Evolutionary conservation across 2,329 filamentous ascomycete genomes (phyloP).

Genomic region (Botryotinia globosa): DNA sequence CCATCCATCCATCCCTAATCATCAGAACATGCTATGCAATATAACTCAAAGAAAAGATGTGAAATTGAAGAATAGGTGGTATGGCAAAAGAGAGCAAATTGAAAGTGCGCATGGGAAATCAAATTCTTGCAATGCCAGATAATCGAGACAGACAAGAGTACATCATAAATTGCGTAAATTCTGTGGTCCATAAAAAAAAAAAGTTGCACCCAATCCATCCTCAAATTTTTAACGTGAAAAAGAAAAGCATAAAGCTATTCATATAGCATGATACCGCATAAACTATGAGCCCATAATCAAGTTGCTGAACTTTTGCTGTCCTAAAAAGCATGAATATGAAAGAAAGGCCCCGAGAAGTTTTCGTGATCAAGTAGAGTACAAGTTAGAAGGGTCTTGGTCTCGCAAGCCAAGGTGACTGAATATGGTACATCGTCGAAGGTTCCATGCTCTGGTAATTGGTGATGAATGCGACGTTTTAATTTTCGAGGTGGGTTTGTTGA

Average conservation of each 20-base stretch:
- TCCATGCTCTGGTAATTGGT: neutral
- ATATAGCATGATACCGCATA: slow-evolving; percentile 13
- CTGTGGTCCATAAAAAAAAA: slow-evolving; percentile 18
- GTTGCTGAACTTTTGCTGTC: slow-evolving; percentile 20
- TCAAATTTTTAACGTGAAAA: slow-evolving; percentile 12
- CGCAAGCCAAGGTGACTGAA: slow-evolving; percentile 18
- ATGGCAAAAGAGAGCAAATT: slow-evolving; percentile 6
- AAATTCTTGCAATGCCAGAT: slow-evolving; percentile 14
- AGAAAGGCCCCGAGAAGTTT: slow-evolving; percentile 8
- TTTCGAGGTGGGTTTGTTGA: neutral
- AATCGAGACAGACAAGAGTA: slow-evolving; percentile 8
- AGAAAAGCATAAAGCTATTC: slow-evolving; percentile 16
- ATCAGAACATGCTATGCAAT: slow-evolving; percentile 19
- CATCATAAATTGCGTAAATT: slow-evolving; percentile 19
- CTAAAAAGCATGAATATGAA: slow-evolving; percentile 15
- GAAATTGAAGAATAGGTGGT: neutral
- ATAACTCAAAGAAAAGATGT: slow-evolving; percentile 7
- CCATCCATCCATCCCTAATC: neutral
- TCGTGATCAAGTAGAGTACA: slow-evolving; percentile 21
- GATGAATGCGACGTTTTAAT: slow-evolving; percentile 18
- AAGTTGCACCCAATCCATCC: slow-evolving; percentile 17
- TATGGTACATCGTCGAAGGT: slow-evolving; percentile 20
- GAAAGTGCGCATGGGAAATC: slow-evolving; percentile 1
- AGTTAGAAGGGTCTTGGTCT: slow-evolving; percentile 13
- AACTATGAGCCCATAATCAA: slow-evolving; percentile 18